These are phyloP conservation scores for Begonia peltatifolia DNA, from an alignment of 306 rosid genomes.

Conservation along the genomic window DNA sequence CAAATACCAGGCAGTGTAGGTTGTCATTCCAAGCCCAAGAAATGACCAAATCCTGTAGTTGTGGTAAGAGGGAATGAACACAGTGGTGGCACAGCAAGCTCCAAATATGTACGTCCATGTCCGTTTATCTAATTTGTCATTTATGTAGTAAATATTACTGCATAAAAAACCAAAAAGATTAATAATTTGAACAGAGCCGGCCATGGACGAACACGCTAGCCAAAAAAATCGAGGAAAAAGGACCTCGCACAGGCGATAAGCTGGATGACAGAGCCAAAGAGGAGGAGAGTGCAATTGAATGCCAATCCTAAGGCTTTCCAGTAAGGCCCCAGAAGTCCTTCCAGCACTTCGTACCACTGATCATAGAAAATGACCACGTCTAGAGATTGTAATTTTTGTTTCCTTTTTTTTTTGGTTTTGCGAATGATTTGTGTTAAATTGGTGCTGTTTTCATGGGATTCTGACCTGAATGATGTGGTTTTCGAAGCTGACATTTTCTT, in stretches of 20 bases:
- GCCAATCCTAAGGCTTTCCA: constrained; percentile 90
- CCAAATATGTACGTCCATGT: constrained; percentile 95
- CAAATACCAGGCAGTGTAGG: constrained; percentile 92
- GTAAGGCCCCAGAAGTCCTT: constrained; percentile 79
- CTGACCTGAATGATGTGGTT: constrained; percentile 95
- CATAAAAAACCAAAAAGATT: constrained; percentile 1
- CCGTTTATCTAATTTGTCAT: constrained; percentile 81
- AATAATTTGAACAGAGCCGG: no score
- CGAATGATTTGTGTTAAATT: not conserved
- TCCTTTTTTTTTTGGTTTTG: not conserved
- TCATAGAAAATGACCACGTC: not conserved
- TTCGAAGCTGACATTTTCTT: constrained; percentile 82
- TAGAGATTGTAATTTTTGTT: not conserved
- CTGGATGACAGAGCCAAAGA: constrained; percentile 88
- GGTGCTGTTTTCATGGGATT: not conserved
- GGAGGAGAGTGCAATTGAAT: constrained; percentile 89
- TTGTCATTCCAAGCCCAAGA: constrained; percentile 95
- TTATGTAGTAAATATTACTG: constrained; percentile 84
- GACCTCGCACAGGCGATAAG: constrained; percentile 98
- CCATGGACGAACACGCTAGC: no score
- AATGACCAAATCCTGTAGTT: constrained; percentile 94
- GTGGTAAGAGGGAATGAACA: constrained; percentile 88
- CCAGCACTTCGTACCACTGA: constrained; percentile 95
- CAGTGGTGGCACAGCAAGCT: constrained; percentile 95
- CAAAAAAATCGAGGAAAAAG: constrained; percentile 1